A percentile compares a stretch with the other conserved stretches of the same genome.
Evolutionary conservation across 1,139 yeast genomes (phyloP).

Genomic region (Pichia sp.): DNA sequence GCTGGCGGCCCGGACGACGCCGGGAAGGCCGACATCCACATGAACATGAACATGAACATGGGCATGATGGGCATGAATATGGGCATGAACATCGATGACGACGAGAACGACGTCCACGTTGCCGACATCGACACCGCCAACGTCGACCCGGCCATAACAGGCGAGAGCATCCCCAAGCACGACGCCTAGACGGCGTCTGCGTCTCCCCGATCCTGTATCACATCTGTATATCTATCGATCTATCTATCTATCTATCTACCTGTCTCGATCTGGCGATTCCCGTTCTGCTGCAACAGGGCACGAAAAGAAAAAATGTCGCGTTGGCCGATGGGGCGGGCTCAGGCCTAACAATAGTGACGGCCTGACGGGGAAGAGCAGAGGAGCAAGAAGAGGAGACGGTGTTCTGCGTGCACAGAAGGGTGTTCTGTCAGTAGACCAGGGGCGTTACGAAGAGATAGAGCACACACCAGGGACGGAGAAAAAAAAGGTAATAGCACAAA

Average conservation of each 20-base stretch:
- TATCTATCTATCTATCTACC: too few relatives aligned
- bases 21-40: neutral
- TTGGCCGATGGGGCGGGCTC: too few relatives aligned
- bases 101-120: neutral
- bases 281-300: too few relatives aligned
- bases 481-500: neutral
- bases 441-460: neutral
- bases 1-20: neutral
- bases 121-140: neutral
- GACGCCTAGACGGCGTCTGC: neutral
- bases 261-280: too few relatives aligned
- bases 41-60: neutral
- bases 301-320: too few relatives aligned
- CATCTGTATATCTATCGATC: neutral
- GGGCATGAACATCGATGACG: neutral
- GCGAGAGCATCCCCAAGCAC: neutral
- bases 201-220: neutral
- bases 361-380: neutral
- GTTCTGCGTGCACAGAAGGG: neutral
- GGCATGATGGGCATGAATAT: neutral
- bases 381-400: neutral
- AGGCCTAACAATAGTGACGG: neutral
- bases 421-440: neutral
- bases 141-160: slow-evolving; percentile 1
- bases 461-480: neutral